Conservation (phyloP, 306 rosid genomes). For the Arachis stenosperma region DNA sequence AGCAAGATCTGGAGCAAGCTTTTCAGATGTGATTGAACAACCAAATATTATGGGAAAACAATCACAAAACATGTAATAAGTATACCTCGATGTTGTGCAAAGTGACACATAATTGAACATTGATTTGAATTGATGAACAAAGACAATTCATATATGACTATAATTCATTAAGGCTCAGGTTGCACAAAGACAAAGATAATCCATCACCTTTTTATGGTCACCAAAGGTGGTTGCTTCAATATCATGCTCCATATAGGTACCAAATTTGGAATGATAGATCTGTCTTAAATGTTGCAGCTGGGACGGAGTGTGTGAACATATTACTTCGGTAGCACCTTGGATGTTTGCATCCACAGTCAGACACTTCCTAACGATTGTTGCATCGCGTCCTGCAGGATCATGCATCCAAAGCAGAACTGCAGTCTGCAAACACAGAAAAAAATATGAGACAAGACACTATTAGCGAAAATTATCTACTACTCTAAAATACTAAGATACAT, state of each 20-base stretch:
- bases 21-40: slow-evolving; percentile 20
- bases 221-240: slow-evolving; percentile 28
- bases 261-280: slow-evolving; percentile 56
- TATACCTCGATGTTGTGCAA: neutral
- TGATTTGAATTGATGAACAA: neutral
- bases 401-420: slow-evolving; percentile 80
- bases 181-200: slow-evolving; percentile 1
- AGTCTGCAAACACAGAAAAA: slow-evolving; percentile 44
- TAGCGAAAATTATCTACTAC: neutral
- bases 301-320: slow-evolving; percentile 77
- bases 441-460: neutral
- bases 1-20: slow-evolving; percentile 60
- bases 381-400: slow-evolving; percentile 83
- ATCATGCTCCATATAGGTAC: slow-evolving; percentile 57
- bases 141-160: neutral
- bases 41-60: neutral
- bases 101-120: slow-evolving; percentile 14
- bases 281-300: slow-evolving; percentile 77
- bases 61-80: slow-evolving; percentile 11
- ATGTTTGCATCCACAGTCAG: slow-evolving; percentile 37
- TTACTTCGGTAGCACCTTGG: slow-evolving; percentile 73
- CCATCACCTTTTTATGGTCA: neutral
- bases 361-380: slow-evolving; percentile 51
- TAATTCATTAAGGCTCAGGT: neutral
- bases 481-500: neutral